Evolutionary conservation across 768 basidiomycete genomes (phyloP).

Genomic region (Dioszegia hungarica): DNA sequence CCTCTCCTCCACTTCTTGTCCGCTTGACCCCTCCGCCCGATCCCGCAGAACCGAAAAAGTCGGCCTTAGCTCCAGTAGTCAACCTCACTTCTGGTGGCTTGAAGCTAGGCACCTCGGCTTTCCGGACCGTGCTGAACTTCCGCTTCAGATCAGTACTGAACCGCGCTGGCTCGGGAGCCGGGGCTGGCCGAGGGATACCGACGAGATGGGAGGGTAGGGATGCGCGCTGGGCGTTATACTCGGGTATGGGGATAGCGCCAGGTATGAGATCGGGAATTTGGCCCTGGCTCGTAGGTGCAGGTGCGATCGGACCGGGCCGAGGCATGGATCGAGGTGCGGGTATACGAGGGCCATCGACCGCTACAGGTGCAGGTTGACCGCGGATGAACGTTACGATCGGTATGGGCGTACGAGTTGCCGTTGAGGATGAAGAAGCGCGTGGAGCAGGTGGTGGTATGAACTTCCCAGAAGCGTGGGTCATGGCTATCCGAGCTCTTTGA

Average conservation of each 20-base stretch:
- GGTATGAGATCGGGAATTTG: conserved; percentile 9
- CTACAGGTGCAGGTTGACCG: background rate
- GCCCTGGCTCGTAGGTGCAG: background rate
- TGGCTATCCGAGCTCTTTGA: conserved; percentile 29
- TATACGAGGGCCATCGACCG: background rate
- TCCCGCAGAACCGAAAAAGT: conserved; percentile 12
- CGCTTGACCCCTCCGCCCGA: background rate
- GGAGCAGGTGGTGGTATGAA: conserved; percentile 24
- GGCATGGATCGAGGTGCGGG: background rate
- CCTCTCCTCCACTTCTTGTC: background rate
- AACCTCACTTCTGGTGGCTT: conserved; percentile 11
- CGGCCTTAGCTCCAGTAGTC: background rate
- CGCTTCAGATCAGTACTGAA: conserved; percentile 6
- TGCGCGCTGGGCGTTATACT: background rate
- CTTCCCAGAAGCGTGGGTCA: conserved; percentile 36
- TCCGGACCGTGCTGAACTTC: conserved; percentile 7
- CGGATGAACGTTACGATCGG: too few relatives aligned
- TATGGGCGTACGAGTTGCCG: too few relatives aligned
- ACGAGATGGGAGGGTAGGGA: conserved; percentile 14
- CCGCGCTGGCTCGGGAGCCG: background rate
- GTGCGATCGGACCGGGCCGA: background rate
- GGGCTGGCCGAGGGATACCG: background rate
- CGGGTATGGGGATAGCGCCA: conserved; percentile 8
- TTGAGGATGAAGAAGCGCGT: background rate
- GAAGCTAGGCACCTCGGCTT: conserved; percentile 12